phyloP scores from a whole-genome alignment of 495 filamentous ascomycete genomes.

The Aspergillus hancockii region DNA sequence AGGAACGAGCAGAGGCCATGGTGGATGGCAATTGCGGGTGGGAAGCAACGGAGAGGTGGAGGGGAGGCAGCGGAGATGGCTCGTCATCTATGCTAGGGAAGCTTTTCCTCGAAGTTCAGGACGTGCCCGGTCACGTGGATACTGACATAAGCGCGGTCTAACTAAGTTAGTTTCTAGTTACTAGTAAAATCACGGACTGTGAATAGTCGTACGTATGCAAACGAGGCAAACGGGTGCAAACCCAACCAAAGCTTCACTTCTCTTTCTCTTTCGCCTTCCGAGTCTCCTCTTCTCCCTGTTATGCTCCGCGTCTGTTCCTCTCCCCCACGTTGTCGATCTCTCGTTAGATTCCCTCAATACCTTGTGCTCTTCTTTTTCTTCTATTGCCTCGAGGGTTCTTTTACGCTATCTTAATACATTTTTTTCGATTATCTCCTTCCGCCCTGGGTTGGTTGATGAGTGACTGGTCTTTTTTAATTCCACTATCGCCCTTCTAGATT shows the following conservation, averaged over 20 bases:
- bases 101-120: constrained; percentile 38
- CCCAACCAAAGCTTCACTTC: constrained; percentile 47
- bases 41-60: constrained; percentile 20
- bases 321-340: constrained; percentile 26
- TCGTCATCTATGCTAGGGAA: constrained; percentile 21
- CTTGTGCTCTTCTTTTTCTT: constrained; percentile 21
- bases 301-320: constrained; percentile 19
- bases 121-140: constrained; percentile 30
- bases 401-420: constrained; percentile 4
- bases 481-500: constrained; percentile 11
- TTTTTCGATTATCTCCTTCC: constrained; percentile 21
- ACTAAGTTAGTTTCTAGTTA: no score
- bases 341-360: constrained; percentile 18
- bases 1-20: constrained; percentile 57
- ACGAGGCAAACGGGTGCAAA: constrained; percentile 34
- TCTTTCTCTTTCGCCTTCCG: constrained; percentile 29
- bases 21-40: constrained; percentile 26
- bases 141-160: constrained; percentile 36
- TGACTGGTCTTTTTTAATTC: constrained; percentile 35
- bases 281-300: constrained; percentile 16
- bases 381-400: constrained; percentile 16
- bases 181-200: no score
- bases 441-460: constrained; percentile 27
- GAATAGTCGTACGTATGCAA: no score
- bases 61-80: constrained; percentile 23